Conservation (phyloP, 768 basidiomycete species). For the Obba rivulosa region DNA sequence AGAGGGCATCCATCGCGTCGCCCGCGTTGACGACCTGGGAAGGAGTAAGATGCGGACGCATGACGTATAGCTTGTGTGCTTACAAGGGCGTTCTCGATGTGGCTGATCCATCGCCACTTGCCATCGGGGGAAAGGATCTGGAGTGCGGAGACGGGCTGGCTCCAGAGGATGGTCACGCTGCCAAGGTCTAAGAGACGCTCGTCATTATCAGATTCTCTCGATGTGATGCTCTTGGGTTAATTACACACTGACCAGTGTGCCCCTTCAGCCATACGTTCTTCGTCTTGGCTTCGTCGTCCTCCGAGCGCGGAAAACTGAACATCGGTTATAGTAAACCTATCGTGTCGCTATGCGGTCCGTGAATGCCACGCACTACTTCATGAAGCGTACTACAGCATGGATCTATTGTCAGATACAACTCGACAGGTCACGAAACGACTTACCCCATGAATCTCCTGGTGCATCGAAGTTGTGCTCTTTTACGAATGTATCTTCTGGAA, state of each 20-base stretch:
- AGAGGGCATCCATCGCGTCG: conserved; percentile 55
- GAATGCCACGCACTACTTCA: no score
- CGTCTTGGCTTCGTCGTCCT: conserved; percentile 27
- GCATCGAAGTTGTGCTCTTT: conserved; percentile 33
- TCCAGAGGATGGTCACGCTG: conserved; percentile 48
- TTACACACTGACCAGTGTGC: conserved; percentile 21
- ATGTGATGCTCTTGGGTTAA: no score
- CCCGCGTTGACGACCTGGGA: conserved; percentile 42
- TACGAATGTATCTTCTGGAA: conserved; percentile 40
- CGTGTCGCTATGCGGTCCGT: no score
- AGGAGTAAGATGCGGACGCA: not conserved
- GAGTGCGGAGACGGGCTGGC: conserved; percentile 53
- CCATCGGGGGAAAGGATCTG: conserved; percentile 51
- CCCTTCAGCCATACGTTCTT: no score
- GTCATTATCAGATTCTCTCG: no score
- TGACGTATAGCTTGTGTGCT: conserved; percentile 2
- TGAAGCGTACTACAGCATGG: conserved; percentile 11
- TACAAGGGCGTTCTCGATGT: conserved; percentile 54
- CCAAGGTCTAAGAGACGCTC: conserved; percentile 12
- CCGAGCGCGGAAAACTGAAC: conserved; percentile 23
- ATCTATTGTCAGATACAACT: no score
- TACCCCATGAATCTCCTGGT: conserved; percentile 34
- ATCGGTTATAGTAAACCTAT: not conserved
- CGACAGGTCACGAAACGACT: no score
- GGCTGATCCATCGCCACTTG: conserved; percentile 53